Base-by-base conservation (phyloP, 768 basidiomycete genomes). In the Lentinula lateritia region DNA sequence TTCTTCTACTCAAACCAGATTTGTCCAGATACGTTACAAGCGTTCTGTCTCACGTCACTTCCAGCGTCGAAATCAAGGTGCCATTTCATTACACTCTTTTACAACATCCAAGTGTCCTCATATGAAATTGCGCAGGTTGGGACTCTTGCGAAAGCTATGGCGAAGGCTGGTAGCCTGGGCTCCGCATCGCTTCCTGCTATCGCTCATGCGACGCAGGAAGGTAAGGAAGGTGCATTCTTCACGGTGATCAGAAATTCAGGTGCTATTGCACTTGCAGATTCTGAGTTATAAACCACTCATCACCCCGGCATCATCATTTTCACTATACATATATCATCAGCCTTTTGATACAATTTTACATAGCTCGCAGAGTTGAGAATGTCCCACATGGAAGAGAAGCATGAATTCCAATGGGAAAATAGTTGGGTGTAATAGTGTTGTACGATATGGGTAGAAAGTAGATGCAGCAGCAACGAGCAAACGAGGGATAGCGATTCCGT, bases 201-300 rank as follows among this genome's bases (percentile, higher is more conserved):
- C 18, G 79, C 77, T 0, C 68, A 72, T 1, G 80, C 85, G 2
- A 72, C 71, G 13, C 76, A 79, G 66, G 75, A 63, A 34, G 79
- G 75, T 2, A 68, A 70, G 43, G 74, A 73, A 1, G 78, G 67
- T 6, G 69, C 71, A 0, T 68, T 66, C 50, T 89, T 83, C 62
- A 87, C 84, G 0, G n/a, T 83, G n/a, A 76, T 90, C 48, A 69
- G 67, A 5, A 90, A 89, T 66, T 67, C 74, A 34, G 84, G 82
- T 36, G 78, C 84, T 5, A 59, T 77, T 48, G 73, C 72, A 52
- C 69, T 87, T 39, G 80, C 77, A 9, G 13, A 39, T 10, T 54
- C 10, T 20, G 53, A 54, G 16, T 39, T 18, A 34, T 34, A 50
- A 2, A 39, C 13, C 38, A 6, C 6, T 6, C 28, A 28, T 28